Evolutionary conservation across 1,284 basidiomycete genomes (phyloP).

Genomic region (Pyrrhoderma lamaoense): DNA sequence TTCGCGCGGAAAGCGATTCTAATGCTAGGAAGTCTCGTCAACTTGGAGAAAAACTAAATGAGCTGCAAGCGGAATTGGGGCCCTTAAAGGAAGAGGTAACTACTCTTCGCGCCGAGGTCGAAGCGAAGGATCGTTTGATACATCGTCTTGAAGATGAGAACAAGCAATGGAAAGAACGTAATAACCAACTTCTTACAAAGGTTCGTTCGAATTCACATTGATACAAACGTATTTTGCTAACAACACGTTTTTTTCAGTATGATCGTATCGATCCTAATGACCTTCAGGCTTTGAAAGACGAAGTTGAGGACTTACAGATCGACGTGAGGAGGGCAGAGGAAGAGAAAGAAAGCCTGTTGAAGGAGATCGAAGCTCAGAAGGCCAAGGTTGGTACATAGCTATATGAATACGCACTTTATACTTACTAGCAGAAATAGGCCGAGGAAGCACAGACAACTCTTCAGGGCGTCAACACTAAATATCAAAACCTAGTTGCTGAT

Average conservation of each 20-base stretch:
- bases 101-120: slow-evolving; percentile 65
- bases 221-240: not conserved
- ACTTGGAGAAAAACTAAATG: slow-evolving; percentile 57
- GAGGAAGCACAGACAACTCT: slow-evolving; percentile 26
- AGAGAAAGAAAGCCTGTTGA: slow-evolving; percentile 22
- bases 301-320: slow-evolving; percentile 48
- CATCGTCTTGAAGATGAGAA: slow-evolving; percentile 72
- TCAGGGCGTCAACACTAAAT: slow-evolving; percentile 27
- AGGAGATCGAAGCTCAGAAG: slow-evolving; percentile 34
- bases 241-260: slow-evolving; percentile 42
- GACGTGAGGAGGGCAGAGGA: slow-evolving; percentile 28
- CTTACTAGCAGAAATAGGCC: slow-evolving; percentile 24
- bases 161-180: slow-evolving; percentile 80
- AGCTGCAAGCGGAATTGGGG: slow-evolving; percentile 58
- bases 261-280: slow-evolving; percentile 86
- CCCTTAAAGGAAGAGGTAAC: slow-evolving; percentile 71
- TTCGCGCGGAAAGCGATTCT: slow-evolving; percentile 69
- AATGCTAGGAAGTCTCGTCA: slow-evolving; percentile 59
- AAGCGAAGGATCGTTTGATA: slow-evolving; percentile 64
- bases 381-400: slow-evolving; percentile 30
- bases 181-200: slow-evolving; percentile 74
- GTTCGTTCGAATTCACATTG: slow-evolving; percentile 29
- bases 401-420: not conserved
- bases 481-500: slow-evolving; percentile 24
- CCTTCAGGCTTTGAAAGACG: slow-evolving; percentile 72